Conservation (phyloP, 1,139 yeast species). For the Saccharomycopsis hybrid region DNA sequence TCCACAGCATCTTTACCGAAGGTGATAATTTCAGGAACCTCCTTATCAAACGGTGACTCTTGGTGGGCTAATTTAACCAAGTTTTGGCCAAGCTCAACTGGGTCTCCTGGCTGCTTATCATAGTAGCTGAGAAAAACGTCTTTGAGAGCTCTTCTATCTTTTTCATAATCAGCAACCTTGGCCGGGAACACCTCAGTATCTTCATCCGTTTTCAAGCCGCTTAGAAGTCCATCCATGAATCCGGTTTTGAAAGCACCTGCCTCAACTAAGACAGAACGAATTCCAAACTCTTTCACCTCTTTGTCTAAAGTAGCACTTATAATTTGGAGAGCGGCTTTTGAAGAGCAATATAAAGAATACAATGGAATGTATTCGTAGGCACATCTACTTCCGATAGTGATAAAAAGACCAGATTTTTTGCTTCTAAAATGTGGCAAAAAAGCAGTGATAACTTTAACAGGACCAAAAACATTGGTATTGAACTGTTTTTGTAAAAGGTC, state of each 20-base stretch:
- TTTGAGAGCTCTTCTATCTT: constrained; percentile 25
- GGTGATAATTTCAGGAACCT: background rate
- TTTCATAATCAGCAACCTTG: background rate
- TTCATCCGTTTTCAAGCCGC: background rate
- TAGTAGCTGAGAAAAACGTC: too few relatives aligned
- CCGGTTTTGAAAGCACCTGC: background rate
- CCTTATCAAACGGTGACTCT: background rate
- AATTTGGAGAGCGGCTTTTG: background rate
- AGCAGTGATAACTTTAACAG: background rate
- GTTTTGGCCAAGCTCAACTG: background rate
- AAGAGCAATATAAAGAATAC: background rate
- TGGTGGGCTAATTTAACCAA: background rate
- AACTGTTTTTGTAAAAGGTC: background rate
- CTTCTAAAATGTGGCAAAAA: background rate
- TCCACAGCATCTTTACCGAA: constrained; percentile 1
- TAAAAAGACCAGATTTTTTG: background rate
- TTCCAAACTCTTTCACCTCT: background rate
- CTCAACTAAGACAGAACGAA: background rate
- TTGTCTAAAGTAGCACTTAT: background rate
- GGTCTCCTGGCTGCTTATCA: too few relatives aligned
- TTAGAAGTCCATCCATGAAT: too few relatives aligned
- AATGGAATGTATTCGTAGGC: background rate
- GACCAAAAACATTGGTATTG: background rate
- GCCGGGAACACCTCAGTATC: background rate
- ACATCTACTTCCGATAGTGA: background rate